Percentiles rank a stretch among this genome's conserved stretches.
Evolutionary conservation across 2,329 filamentous ascomycete genomes (phyloP).

Genomic region (Cryphonectria radicalis): DNA sequence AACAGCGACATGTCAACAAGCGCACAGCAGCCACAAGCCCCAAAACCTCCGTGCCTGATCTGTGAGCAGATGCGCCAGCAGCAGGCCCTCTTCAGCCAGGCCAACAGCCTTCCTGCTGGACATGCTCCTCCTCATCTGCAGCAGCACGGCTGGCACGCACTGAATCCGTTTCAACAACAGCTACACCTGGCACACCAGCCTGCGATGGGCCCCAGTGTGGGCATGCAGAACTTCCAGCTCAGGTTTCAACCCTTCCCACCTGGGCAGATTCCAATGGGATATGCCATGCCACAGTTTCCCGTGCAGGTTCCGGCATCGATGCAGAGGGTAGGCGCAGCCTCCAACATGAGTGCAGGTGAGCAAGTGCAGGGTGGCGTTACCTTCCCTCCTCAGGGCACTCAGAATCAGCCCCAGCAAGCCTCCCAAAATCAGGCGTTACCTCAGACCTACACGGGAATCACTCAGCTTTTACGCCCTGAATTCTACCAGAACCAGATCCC

Average conservation of each 20-base stretch:
- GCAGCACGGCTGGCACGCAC: constrained; percentile 26
- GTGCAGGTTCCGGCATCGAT: constrained; percentile 16
- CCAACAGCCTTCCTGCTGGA: constrained; percentile 34
- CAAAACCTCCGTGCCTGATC: constrained; percentile 38
- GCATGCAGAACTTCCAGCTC: constrained; percentile 17
- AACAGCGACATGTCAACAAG: not conserved
- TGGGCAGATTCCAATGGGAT: constrained; percentile 23
- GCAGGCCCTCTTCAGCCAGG: constrained; percentile 35
- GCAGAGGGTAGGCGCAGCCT: constrained; percentile 6
- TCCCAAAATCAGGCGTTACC: not conserved
- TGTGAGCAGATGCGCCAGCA: constrained; percentile 37
- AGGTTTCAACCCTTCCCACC: constrained; percentile 18
- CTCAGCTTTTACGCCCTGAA: constrained; percentile 5
- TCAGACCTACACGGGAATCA: not conserved
- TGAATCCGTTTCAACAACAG: constrained; percentile 15
- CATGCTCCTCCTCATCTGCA: constrained; percentile 12
- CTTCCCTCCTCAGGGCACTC: not conserved
- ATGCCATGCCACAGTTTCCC: constrained; percentile 18
- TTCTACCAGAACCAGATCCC: constrained; percentile 4
- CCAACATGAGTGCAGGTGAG: constrained; percentile 16
- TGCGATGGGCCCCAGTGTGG: constrained; percentile 7
- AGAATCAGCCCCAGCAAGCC: not conserved
- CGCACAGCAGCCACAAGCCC: constrained; percentile 22
- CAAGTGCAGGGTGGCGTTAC: not conserved
- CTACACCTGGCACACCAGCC: constrained; percentile 13